Evolutionary conservation across 371 early-diverging fungal genomes (phyloP), one percentile per base, ranked within the genome.

Genomic region (Mortierella sp.): DNA sequence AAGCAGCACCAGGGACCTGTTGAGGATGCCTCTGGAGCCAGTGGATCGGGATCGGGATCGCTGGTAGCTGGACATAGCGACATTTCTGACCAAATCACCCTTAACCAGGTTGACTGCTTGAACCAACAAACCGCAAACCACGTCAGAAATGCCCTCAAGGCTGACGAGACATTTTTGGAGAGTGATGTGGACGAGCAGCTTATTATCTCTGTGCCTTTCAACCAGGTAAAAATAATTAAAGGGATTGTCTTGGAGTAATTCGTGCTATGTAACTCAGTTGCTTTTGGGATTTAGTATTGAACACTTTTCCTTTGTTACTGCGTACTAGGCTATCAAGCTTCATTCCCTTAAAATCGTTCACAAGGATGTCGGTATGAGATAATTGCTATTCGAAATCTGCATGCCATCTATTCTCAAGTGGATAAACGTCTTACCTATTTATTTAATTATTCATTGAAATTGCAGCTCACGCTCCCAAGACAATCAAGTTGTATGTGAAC

Each of bases 181-280:
- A 94, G 94, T 84, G 98, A 97, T 84, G 94, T 93, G 3, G 98
- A 97, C 81, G 98, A 96, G 87, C 98, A 98, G 83, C 84, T 98
- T 24, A 91, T 98, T 54, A 89, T 98, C 60, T 90, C 89, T 43
- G 86, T 97, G 63, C 91, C 93, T 9, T 98, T 98, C 84, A 94
- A 93, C 75, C 97, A 97, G 88, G 77, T 77, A 72, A 30, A 18
- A 12, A 12, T 4, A 45, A 45, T 16, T 18, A 45, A 45, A 45
- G 45, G 18, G 45, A 45, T 5, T 32, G 32, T 32, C 3, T 22
- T 22, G n/a, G 47, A 32, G 9, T 12, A 6, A 35, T 3, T 47
- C 64, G 3, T 49, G 20, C 51, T 4, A 22, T 30, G 35, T 8
- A 35, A 35, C 45, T 64, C 20, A 43, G n/a, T 43, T 49, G 28